Percentiles rank a stretch among this genome's conserved stretches.
phyloP scores from a whole-genome alignment of 2,329 filamentous ascomycete species.

The Hypomyces rosellus region DNA sequence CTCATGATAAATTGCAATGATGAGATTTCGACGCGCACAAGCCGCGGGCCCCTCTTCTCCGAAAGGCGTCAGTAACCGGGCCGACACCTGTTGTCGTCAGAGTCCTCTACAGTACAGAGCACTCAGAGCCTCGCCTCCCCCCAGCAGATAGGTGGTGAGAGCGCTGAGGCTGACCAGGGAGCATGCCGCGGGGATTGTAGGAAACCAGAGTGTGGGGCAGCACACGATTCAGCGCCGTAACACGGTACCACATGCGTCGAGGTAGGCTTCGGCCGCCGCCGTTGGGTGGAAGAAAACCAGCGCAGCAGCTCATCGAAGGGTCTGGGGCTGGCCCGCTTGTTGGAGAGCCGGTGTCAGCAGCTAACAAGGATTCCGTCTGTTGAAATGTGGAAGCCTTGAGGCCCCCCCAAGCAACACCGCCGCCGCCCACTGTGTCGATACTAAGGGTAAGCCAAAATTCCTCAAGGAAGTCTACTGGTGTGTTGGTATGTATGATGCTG shows the following conservation, averaged over 20 bases:
- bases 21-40: too few species aligned
- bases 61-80: slow-evolving; percentile 4
- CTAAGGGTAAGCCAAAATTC: not conserved
- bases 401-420: not conserved
- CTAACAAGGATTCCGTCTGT: slow-evolving; percentile 8
- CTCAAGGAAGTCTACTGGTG: too few species aligned
- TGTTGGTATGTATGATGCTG: too few species aligned
- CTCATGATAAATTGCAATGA: too few species aligned
- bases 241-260: slow-evolving; percentile 8
- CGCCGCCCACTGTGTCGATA: slow-evolving; percentile 5
- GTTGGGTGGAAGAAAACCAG: not conserved
- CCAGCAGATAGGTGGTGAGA: not conserved
- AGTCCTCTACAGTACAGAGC: not conserved
- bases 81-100: slow-evolving; percentile 6
- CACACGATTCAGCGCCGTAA: slow-evolving; percentile 10
- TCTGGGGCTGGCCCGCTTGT: slow-evolving; percentile 11
- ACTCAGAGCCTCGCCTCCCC: not conserved
- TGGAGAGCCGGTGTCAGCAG: slow-evolving; percentile 9
- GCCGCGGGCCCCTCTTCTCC: too few species aligned
- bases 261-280: slow-evolving; percentile 12
- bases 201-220: slow-evolving; percentile 9
- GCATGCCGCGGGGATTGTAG: slow-evolving; percentile 3
- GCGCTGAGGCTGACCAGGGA: slow-evolving; percentile 1
- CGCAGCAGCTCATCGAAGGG: slow-evolving; percentile 7
- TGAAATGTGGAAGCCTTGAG: slow-evolving; percentile 4